Percentiles rank a stretch among this genome's conserved stretches.
phyloP scores from a whole-genome alignment of 2,329 filamentous ascomycete genomes.

The Penicillium fuscoglaucum region DNA sequence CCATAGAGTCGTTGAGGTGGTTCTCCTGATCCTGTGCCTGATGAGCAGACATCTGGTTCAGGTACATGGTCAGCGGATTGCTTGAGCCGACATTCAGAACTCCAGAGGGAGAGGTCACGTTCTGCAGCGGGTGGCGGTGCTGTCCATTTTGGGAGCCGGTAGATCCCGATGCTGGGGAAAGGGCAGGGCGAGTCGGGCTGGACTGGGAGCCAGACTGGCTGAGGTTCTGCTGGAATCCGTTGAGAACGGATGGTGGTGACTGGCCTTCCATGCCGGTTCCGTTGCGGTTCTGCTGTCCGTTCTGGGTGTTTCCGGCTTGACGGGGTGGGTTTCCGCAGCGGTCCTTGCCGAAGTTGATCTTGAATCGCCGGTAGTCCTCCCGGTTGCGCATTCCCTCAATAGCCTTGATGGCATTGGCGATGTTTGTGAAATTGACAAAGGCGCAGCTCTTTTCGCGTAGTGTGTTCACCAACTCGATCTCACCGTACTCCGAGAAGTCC shows the following conservation, averaged over 20 bases:
- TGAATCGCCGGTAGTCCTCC: slow-evolving; percentile 97
- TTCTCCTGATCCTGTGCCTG: slow-evolving; percentile 67
- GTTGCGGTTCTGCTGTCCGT: slow-evolving; percentile 66
- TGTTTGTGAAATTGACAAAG: slow-evolving; percentile 99
- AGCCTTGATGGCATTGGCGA: slow-evolving; percentile 98
- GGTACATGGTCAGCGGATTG: slow-evolving; percentile 91
- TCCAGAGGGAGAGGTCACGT: slow-evolving; percentile 60
- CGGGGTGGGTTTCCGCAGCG: slow-evolving; percentile 94
- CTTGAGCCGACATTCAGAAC: slow-evolving; percentile 76
- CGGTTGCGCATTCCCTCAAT: slow-evolving; percentile 93
- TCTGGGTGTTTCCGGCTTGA: slow-evolving; percentile 64
- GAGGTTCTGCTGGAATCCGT: slow-evolving; percentile 57
- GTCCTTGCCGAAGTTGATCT: slow-evolving; percentile 99
- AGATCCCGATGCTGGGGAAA: slow-evolving; percentile 56
- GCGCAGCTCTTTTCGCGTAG: slow-evolving; percentile 98
- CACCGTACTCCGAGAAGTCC: slow-evolving; percentile 95
- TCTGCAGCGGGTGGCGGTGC: slow-evolving; percentile 60
- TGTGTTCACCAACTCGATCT: slow-evolving; percentile 96
- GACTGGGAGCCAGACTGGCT: slow-evolving; percentile 58
- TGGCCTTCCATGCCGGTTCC: slow-evolving; percentile 54
- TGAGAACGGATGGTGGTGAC: slow-evolving; percentile 57
- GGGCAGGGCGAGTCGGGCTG: slow-evolving; percentile 59
- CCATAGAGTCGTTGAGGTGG: slow-evolving; percentile 45
- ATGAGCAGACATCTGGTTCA: slow-evolving; percentile 69
- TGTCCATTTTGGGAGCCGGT: slow-evolving; percentile 56